Base-by-base conservation (phyloP, 352 stramenopile species). In the Phytophthora foliorum region DNA sequence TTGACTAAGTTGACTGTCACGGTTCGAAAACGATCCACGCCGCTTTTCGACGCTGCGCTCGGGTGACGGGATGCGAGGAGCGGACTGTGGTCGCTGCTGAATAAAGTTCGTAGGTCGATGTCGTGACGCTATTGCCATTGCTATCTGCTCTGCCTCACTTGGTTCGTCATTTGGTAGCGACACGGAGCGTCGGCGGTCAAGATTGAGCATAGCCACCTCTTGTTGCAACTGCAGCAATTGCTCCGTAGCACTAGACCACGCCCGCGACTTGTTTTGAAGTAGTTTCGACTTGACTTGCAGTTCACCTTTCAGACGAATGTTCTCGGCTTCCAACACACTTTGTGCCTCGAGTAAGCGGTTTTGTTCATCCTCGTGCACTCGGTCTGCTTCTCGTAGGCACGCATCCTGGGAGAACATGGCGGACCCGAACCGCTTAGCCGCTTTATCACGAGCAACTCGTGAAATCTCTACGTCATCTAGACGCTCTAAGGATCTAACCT, bases 251-350 rank as follows among this genome's bases (percentile, higher is more conserved):
- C 66, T 89, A 0, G 88, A 94, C 88, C 86, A 95, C 10, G 86
- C 88, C 41, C 84, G 86, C 3, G 86, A 93, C 52, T 95, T 95
- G 55, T 95, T 95, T 32, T 89, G 82, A 17, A 95, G 55, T 19
- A 95, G 63, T 63, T 93, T 90, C 9, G 84, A 92, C 66, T 95
- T 95, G 49, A 94, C 75, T 32, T 93, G 76, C 27, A 95, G 56
- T 41, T 95, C 88, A 11, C 80, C 83, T 67, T 90, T 91, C 9
- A 95, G 73, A 0, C 84, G 74, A 46, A 84, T 36, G 29, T 94
- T 95, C 41, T 95, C 88, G 1, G 82, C 86, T 62, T 93, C 84
- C 2, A 95, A 73, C 11, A 72, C 81, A 22, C 74, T 82, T 42
- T 89, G 84, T 3, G 74, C 69, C 32, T 92, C 74, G 0, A 82